Percentiles rank a stretch among this genome's conserved stretches.
phyloP scores from a whole-genome alignment of 208 protist genomes.

The Phytomonas sp. region DNA sequence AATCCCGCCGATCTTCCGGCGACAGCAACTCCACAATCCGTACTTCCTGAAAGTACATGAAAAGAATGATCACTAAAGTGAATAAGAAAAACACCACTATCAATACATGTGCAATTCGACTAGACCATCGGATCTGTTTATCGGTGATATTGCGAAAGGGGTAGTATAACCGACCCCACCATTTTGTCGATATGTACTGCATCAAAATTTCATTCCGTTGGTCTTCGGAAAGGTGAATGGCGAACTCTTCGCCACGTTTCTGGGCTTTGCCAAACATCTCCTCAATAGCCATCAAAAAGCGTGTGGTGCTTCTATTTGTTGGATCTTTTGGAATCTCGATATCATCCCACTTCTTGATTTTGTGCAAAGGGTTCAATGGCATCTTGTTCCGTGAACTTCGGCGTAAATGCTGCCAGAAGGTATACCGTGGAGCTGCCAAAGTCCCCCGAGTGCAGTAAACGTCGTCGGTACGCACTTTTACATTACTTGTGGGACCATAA shows the following conservation, averaged over 20 bases:
- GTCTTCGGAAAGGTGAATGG: constrained; percentile 42
- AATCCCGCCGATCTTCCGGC: constrained; percentile 49
- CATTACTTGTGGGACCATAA: too few relatives aligned
- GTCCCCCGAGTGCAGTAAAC: too few relatives aligned
- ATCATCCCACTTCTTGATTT: constrained; percentile 5
- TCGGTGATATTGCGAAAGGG: constrained; percentile 46
- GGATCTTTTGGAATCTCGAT: constrained; percentile 12
- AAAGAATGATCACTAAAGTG: constrained; percentile 13
- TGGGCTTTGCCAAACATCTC: constrained; percentile 15
- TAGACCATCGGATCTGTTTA: constrained; percentile 33
- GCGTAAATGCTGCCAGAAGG: constrained; percentile 12
- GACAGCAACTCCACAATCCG: constrained; percentile 32
- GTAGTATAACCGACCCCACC: constrained; percentile 38
- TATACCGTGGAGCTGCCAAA: constrained; percentile 5
- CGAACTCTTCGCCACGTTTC: constrained; percentile 15
- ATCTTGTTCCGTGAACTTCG: not conserved
- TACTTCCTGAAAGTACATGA: constrained; percentile 51
- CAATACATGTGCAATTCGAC: constrained; percentile 22
- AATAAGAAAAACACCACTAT: constrained; percentile 8
- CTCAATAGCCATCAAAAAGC: constrained; percentile 27
- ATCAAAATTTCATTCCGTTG: constrained; percentile 53
- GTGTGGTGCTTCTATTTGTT: constrained; percentile 7
- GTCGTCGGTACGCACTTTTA: too few relatives aligned
- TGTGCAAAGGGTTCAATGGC: constrained; percentile 15
- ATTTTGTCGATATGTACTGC: constrained; percentile 37